Conservation (phyloP, 1,139 yeast species). For the Scheffersomyces titani region DNA sequence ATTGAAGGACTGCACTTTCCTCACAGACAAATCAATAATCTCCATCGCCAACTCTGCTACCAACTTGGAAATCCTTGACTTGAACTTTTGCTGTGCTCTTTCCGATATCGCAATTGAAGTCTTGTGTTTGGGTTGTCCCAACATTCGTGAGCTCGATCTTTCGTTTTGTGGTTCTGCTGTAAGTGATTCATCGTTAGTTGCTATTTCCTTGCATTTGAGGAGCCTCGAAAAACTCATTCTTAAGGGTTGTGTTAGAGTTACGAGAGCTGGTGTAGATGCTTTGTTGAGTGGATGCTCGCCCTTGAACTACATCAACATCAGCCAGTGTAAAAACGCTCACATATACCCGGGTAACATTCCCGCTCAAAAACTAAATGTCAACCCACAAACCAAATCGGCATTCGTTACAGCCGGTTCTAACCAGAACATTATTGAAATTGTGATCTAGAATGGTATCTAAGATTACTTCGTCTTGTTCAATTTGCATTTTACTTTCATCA, state of each 20-base stretch:
- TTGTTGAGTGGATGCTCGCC: slow-evolving; percentile 58
- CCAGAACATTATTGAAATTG: slow-evolving; percentile 58
- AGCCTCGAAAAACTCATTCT: slow-evolving; percentile 50
- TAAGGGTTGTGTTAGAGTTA: slow-evolving; percentile 73
- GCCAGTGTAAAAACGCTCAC: slow-evolving; percentile 69
- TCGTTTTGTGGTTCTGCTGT: slow-evolving; percentile 83
- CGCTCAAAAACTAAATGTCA: slow-evolving; percentile 54
- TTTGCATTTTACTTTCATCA: neutral
- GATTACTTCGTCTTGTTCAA: neutral
- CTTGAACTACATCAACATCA: slow-evolving; percentile 55
- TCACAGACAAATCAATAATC: slow-evolving; percentile 65
- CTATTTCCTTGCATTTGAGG: slow-evolving; percentile 58
- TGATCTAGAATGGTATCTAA: slow-evolving; percentile 24
- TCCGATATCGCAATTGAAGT: slow-evolving; percentile 70
- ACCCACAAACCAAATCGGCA: slow-evolving; percentile 55
- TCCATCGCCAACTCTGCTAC: slow-evolving; percentile 64
- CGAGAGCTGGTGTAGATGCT: slow-evolving; percentile 73
- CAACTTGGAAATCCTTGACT: slow-evolving; percentile 54
- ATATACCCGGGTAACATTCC: slow-evolving; percentile 58
- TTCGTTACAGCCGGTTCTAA: slow-evolving; percentile 58
- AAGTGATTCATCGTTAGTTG: slow-evolving; percentile 65
- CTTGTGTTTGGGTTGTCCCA: slow-evolving; percentile 63
- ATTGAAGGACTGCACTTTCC: slow-evolving; percentile 71
- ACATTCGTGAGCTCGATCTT: slow-evolving; percentile 52
- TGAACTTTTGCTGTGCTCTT: slow-evolving; percentile 75